Base-by-base conservation (phyloP, 1,284 basidiomycete genomes). In the Schizophyllum commune region DNA sequence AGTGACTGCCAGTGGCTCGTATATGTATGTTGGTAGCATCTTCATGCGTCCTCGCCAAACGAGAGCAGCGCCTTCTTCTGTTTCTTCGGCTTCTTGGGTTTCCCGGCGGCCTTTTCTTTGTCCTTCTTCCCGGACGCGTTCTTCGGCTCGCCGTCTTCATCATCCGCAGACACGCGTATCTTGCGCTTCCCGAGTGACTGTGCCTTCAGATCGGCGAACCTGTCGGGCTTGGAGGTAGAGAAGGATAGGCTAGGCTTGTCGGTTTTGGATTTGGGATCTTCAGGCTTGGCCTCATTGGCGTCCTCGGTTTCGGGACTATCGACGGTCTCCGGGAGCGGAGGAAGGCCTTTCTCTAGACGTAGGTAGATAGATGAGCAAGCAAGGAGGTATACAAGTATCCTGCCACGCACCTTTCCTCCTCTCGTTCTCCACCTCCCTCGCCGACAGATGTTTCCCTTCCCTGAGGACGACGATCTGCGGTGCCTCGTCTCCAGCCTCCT, bases 391-490 rank as follows among this genome's bases (percentile, higher is more conserved):
- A 27, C 5, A 27, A 5, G 5, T 27, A 5, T 27, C 27, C 27
- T 27, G 47, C 60, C 21, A 74, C 80, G 57, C 69, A 92, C 92
- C 89, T 79, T 82, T 84, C 58, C 90, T 81, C 60, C 83, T 79
- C 68, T 91, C 83, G 67, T 90, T 87, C 77, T 91, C 89, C 2
- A 81, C 91, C 68, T 95, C 89, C 58, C 81, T 74, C 63, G 81
- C 85, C 3, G 80, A 85, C 57, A 95, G 75, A 74, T 95, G 93
- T 69, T 91, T 93, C 32, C 92, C 92, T 67, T 89, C 84, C 69
- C 83, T 91, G 66, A 95, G 71, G 8, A 95, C 92, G 1, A 95
- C 90, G 2, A 95, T 84, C 70, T 92, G 89, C 7, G 92, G 92
- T 65, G 82, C 86, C 73, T 95, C 92, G 66, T 94, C 92, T 0